Conservation (phyloP, 2,329 filamentous ascomycete species). For the Penicillium brasilianum region DNA sequence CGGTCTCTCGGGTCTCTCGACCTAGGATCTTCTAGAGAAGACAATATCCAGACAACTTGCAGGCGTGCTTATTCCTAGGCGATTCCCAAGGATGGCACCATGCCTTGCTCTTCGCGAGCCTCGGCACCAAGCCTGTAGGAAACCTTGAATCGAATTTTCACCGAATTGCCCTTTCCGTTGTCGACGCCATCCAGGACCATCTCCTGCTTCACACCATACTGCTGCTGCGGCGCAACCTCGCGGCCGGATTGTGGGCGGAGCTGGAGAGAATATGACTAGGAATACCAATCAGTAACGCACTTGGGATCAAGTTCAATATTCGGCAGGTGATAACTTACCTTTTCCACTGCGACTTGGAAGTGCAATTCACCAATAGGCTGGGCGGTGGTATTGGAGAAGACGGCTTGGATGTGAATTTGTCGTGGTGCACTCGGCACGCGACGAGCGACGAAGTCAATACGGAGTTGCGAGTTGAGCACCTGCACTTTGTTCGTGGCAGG, state of each 20-base stretch:
- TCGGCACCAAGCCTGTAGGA: slow-evolving; percentile 72
- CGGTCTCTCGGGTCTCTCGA: background rate
- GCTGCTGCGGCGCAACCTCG: slow-evolving; percentile 70
- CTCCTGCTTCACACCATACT: slow-evolving; percentile 79
- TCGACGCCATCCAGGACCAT: slow-evolving; percentile 79
- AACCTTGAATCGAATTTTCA: slow-evolving; percentile 89
- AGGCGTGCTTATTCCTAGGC: slow-evolving; percentile 50
- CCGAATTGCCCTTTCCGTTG: slow-evolving; percentile 71
- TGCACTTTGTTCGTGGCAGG: slow-evolving; percentile 67
- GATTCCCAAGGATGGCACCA: slow-evolving; percentile 79
- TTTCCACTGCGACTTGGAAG: slow-evolving; percentile 91
- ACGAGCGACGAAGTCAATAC: slow-evolving; percentile 73
- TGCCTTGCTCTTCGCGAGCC: slow-evolving; percentile 77
- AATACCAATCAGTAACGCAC: slow-evolving; percentile 7
- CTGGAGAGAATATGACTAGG: slow-evolving; percentile 61
- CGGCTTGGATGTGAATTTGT: slow-evolving; percentile 71
- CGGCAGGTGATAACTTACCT: slow-evolving; percentile 60
- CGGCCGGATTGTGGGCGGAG: slow-evolving; percentile 86
- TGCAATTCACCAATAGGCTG: slow-evolving; percentile 78
- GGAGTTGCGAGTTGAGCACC: slow-evolving; percentile 72
- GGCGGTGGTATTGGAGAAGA: slow-evolving; percentile 81
- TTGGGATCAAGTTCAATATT: background rate
- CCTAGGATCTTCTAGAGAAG: background rate
- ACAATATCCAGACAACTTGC: background rate
- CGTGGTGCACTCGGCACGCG: slow-evolving; percentile 59